These are phyloP conservation scores for Trametes hirsuta DNA, from an alignment of 1,284 basidiomycete species.

Conservation along the genomic window DNA sequence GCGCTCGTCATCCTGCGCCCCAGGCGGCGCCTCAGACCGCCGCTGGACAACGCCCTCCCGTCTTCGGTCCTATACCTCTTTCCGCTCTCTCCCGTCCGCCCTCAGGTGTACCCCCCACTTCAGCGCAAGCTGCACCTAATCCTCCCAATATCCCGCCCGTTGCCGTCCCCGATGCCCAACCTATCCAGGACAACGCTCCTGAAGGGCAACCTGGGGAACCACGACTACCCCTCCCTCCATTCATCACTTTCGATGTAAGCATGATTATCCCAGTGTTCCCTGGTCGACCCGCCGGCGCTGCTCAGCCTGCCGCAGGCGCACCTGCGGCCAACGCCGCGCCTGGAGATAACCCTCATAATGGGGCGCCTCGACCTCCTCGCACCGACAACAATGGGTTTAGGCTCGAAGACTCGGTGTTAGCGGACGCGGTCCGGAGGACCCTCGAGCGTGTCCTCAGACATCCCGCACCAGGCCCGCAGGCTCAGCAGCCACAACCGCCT, in stretches of 20 bases:
- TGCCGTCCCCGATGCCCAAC: constrained; percentile 3
- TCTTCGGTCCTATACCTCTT: constrained; percentile 7
- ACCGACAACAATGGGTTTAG: constrained; percentile 21
- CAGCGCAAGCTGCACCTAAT: constrained; percentile 1
- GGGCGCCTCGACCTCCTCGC: constrained; percentile 12
- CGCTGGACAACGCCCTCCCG: constrained; percentile 8
- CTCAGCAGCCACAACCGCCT: constrained; percentile 11
- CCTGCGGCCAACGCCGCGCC: background rate
- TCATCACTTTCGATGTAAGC: constrained; percentile 24
- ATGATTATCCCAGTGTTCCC: constrained; percentile 23
- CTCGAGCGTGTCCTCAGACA: constrained; percentile 24
- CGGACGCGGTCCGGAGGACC: constrained; percentile 16
- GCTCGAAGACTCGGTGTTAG: constrained; percentile 17
- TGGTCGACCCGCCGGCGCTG: constrained; percentile 11
- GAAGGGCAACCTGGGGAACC: constrained; percentile 10
- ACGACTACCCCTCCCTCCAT: constrained; percentile 15
- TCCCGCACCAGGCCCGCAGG: constrained; percentile 5
- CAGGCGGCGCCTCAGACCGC: constrained; percentile 8
- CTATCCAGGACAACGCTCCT: background rate
- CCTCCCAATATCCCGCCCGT: background rate
- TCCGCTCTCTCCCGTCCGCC: background rate
- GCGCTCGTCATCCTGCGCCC: constrained; percentile 10
- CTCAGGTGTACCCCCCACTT: background rate
- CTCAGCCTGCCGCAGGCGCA: constrained; percentile 2
- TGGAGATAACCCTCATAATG: background rate